Conservation (phyloP, 2,329 filamentous ascomycete genomes). For the Leptographium lundbergii region DNA sequence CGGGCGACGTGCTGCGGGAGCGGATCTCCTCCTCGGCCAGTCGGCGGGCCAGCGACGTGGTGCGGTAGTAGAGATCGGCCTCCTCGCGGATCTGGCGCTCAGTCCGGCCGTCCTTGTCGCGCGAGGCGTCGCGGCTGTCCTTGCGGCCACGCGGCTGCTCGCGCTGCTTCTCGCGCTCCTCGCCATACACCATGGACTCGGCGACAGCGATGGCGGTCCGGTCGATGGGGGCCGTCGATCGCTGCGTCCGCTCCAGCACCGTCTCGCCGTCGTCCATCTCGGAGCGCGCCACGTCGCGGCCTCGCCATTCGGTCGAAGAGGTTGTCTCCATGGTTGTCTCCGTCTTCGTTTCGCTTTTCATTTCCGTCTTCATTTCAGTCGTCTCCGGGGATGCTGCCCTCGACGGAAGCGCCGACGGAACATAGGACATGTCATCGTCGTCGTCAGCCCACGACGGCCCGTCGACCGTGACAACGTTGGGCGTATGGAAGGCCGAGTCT, state of each 20-base stretch:
- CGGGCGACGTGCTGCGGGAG: constrained; percentile 37
- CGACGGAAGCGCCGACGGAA: neutral
- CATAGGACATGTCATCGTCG: constrained; percentile 23
- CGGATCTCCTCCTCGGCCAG: constrained; percentile 40
- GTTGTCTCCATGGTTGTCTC: neutral
- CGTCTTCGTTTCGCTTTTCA: neutral
- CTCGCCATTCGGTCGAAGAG: neutral
- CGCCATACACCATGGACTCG: constrained; percentile 27
- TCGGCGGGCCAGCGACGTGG: constrained; percentile 39
- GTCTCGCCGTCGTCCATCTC: constrained; percentile 33
- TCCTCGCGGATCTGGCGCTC: constrained; percentile 31
- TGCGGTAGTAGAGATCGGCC: constrained; percentile 45
- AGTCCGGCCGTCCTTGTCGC: constrained; percentile 9
- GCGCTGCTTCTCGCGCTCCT: constrained; percentile 22
- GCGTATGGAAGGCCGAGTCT: constrained; percentile 38
- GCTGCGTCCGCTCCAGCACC: constrained; percentile 31
- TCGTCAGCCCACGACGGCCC: constrained; percentile 11
- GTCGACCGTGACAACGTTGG: constrained; percentile 10
- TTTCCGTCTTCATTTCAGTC: neutral
- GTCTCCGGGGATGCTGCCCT: neutral
- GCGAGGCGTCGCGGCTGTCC: constrained; percentile 3
- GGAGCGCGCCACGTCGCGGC: constrained; percentile 29
- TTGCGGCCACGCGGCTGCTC: constrained; percentile 9
- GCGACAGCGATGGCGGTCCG: constrained; percentile 32
- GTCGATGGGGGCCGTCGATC: constrained; percentile 34